Evolutionary conservation across 139 green algal species (phyloP), one percentile per base, ranked within the genome.

Genomic region (Picochlorum sp.): DNA sequence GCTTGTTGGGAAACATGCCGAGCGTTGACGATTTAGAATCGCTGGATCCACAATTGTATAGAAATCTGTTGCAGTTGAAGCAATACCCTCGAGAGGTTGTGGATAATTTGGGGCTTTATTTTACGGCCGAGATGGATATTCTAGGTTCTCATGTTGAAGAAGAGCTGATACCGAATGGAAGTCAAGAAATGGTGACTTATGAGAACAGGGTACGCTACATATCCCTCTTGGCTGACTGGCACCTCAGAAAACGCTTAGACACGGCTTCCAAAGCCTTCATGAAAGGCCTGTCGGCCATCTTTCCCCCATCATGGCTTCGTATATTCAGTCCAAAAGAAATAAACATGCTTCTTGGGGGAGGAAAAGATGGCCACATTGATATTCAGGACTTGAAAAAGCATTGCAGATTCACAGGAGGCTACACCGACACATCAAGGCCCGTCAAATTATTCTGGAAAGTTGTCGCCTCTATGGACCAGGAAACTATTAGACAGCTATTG

Each of bases 301-400:
- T 91, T 4, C 60, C 77, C 2, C 34, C 71, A 7, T 6, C 66
- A 44, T 88, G 82, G 78, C 65, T 90, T 57, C 38, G 73, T 14
- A 68, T 98, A 31, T 98, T 98, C 85, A 88, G 73, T 64, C 70
- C 84, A 3, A 55, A 66, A 2, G 92, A 98, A 79, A 69, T 97
- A 23, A 95, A 96, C 60, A 66, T 86, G 71, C 65, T 85, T 41
- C 63, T 92, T 11, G 77, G 74, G 1, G 88, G 86, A 31, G 66
- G 69, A 2, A 72, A 71, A 2, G 76, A 65, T 13, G 64, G 82
- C 20, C 75, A 55, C 6, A 26, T 88, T 13, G 85, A 96, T 63
- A 68, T 95, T 23, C 71, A 76, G 0, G 90, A 98, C 69, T 73
- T 98, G 83, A 70, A 66, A 21, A 50, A 37, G 1, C 71, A 88